Percentiles rank a stretch among this genome's conserved stretches.
These are phyloP conservation scores for Zygnema cylindricum DNA, from an alignment of 139 green algal genomes.

Conservation along the genomic window DNA sequence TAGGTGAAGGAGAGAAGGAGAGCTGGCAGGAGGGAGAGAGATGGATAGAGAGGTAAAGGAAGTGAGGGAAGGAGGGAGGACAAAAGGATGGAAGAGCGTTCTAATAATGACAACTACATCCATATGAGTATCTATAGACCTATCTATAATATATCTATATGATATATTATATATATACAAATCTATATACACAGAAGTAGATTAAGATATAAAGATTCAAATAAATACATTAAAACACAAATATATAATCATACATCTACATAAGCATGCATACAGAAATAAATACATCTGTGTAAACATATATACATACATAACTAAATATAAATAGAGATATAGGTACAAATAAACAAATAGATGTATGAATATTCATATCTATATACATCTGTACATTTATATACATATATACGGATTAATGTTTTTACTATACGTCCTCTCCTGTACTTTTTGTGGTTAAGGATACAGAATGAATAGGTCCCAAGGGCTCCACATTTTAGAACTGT, in stretches of 20 bases:
- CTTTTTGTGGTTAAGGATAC: too few species aligned
- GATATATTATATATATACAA: constrained; percentile 11
- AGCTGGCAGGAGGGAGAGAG: not conserved
- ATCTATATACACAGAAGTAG: not conserved
- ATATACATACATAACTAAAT: not conserved
- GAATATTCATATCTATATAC: not conserved
- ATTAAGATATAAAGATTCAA: not conserved
- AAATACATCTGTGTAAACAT: not conserved
- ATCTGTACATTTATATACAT: not conserved
- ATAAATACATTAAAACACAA: not conserved
- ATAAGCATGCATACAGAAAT: not conserved
- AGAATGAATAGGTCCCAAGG: too few species aligned
- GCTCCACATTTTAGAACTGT: too few species aligned
- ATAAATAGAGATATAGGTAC: not conserved
- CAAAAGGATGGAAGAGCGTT: not conserved
- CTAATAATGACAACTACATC: not conserved
- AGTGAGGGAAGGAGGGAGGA: not conserved
- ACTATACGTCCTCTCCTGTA: too few species aligned
- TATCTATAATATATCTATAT: constrained; percentile 1
- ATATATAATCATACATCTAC: not conserved
- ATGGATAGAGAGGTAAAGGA: not conserved
- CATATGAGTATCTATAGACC: not conserved
- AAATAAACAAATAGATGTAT: not conserved
- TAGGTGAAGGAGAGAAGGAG: not conserved
- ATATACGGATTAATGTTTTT: not conserved